Evolutionary conservation across 1,139 yeast species (phyloP).

Genomic region (Nakaseomyces delphensis): DNA sequence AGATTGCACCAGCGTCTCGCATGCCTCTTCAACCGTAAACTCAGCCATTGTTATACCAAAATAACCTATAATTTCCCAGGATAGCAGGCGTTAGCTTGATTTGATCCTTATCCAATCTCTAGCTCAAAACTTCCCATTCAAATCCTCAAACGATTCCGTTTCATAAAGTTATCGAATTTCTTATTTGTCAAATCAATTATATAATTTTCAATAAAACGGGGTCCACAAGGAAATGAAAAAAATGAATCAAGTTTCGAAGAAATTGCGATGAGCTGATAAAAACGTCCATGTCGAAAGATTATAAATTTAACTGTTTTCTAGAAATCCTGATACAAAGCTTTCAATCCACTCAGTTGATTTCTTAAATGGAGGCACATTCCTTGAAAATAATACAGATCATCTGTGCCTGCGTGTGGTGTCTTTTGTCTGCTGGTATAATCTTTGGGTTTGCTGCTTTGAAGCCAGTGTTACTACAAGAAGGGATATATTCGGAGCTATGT

Average conservation of each 20-base stretch:
- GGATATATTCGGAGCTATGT: conserved; percentile 64
- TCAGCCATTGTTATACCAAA: conserved; percentile 12
- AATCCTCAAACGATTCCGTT: background rate
- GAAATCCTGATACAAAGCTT: background rate
- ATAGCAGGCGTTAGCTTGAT: too few relatives aligned
- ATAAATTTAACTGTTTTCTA: background rate
- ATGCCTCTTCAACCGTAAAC: conserved; percentile 12
- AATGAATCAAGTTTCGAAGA: background rate
- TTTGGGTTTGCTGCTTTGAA: conserved; percentile 93
- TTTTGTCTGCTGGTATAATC: conserved; percentile 85
- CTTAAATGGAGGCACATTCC: background rate
- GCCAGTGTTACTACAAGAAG: conserved; percentile 67
- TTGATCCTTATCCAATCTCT: too few relatives aligned
- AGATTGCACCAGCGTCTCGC: conserved; percentile 12
- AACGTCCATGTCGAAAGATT: too few relatives aligned
- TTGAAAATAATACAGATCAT: conserved; percentile 35
- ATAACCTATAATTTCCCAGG: too few relatives aligned
- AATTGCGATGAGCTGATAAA: background rate
- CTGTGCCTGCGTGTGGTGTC: conserved; percentile 80
- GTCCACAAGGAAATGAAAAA: too few relatives aligned
- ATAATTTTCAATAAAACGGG: too few relatives aligned
- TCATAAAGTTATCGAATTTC: too few relatives aligned
- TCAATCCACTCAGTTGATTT: too few relatives aligned
- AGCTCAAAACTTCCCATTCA: background rate
- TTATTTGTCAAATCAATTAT: too few relatives aligned